Evolutionary conservation across 768 basidiomycete species (phyloP), one percentile per base, ranked within the genome.

Genomic region (Auricularia sp.): DNA sequence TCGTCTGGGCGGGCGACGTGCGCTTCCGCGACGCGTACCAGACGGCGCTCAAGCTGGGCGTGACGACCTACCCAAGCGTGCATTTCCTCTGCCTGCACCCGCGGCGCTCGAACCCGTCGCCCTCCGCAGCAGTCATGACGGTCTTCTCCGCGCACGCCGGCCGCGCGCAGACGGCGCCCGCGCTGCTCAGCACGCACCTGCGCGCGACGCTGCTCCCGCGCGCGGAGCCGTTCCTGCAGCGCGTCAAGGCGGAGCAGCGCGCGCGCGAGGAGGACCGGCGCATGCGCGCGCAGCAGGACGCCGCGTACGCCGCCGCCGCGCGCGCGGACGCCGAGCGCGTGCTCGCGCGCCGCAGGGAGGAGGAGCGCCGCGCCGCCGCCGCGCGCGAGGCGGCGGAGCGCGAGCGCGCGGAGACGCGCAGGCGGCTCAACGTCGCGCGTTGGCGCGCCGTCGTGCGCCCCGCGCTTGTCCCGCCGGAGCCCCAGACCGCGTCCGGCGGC

Each of bases 1-100:
- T 93, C 18, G 84, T 93, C 7, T 99, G 95, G 96, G 96, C 90
- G 3, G 95, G 92, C 16, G 95, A 98, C 71, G 84, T 97, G 7
- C 80, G 87, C 39, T 88, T 90, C 69, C 79, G 80, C 42, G 92
- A 96, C 66, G 85, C 91, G 3, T 93, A 93, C 83, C 83, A 86
- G 72, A 89, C 77, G 35, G 78, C 85, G 12, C 83, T 88, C 70
- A 91, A 90, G 72, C 77, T 98, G 0, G 86, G 91, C 71, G 87
- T 88, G 2, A 93, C 94, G 1, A 93, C 94, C 0, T 97, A 90
- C 70, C 97, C 96, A 0, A 95, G 95, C 66, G 80, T 99, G 60
- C 91, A 91, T 1, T 99, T 98, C 74, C 74, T 97, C 60, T 87
- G 94, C 1, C 83, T 97, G 60, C 91, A 98, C 71, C 87, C 91